Conservation (phyloP, 768 basidiomycete genomes). For the Podaxis sp. region DNA sequence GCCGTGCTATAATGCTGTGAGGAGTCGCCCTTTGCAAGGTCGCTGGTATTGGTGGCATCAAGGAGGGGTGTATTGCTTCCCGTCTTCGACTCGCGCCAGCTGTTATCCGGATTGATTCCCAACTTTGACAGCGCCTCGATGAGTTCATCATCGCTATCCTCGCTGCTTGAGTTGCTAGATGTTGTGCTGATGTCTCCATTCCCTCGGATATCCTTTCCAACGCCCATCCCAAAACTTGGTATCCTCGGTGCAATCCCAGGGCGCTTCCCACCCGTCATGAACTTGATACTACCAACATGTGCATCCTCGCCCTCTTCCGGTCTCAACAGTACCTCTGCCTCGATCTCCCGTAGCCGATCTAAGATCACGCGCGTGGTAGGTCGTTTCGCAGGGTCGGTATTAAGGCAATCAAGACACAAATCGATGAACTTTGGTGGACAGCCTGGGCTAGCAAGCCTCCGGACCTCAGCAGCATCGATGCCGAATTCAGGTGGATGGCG, state of each 20-base stretch:
- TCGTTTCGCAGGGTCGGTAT: slow-evolving; percentile 60
- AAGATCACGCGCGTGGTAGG: slow-evolving; percentile 81
- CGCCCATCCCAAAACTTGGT: slow-evolving; percentile 80
- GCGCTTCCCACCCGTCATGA: slow-evolving; percentile 69
- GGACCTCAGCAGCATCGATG: slow-evolving; percentile 75
- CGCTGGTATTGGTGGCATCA: background rate
- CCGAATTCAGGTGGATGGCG: slow-evolving; percentile 78
- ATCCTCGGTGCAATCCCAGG: slow-evolving; percentile 67
- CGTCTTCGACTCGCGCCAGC: slow-evolving; percentile 43
- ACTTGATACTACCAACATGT: slow-evolving; percentile 84
- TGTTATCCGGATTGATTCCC: slow-evolving; percentile 39
- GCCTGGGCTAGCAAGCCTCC: slow-evolving; percentile 59
- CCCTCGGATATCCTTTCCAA: slow-evolving; percentile 58
- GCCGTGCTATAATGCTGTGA: slow-evolving; percentile 68
- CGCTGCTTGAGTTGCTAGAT: slow-evolving; percentile 33
- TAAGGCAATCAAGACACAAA: slow-evolving; percentile 78
- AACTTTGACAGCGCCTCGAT: slow-evolving; percentile 58
- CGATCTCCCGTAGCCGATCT: slow-evolving; percentile 75
- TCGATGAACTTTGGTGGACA: slow-evolving; percentile 79
- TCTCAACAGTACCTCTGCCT: slow-evolving; percentile 75
- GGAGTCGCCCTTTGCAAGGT: background rate
- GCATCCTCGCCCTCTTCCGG: slow-evolving; percentile 64
- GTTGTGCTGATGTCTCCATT: background rate
- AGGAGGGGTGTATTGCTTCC: slow-evolving; percentile 26
- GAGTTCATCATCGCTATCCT: slow-evolving; percentile 71